Conservation (phyloP, 2,329 filamentous ascomycete genomes). For the Trichoderma atroviride region DNA sequence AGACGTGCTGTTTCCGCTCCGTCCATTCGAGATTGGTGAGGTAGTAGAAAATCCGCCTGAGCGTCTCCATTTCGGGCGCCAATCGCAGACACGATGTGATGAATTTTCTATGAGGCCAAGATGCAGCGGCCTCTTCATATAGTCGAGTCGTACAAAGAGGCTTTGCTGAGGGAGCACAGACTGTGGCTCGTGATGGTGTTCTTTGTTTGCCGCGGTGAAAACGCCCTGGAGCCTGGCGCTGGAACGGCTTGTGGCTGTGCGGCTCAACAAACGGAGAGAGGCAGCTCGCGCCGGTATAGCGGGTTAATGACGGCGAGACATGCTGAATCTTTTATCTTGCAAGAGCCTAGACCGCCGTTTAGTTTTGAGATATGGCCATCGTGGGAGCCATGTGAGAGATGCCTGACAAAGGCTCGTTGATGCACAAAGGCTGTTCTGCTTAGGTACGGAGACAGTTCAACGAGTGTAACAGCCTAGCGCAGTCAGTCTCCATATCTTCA, state of each 20-base stretch:
- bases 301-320: neutral
- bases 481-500: neutral
- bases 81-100: neutral
- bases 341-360: neutral
- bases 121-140: neutral
- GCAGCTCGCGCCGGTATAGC: neutral
- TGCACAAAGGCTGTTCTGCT: neutral
- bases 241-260: neutral
- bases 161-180: neutral
- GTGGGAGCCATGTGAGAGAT: neutral
- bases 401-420: neutral
- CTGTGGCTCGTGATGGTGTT: neutral
- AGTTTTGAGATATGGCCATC: neutral
- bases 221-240: conserved; percentile 17
- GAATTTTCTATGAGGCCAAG: neutral
- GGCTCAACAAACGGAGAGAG: neutral
- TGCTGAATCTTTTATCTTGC: neutral
- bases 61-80: neutral
- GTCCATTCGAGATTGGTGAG: conserved; percentile 7
- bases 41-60: neutral
- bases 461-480: neutral
- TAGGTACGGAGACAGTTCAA: neutral
- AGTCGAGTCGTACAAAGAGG: neutral
- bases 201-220: neutral
- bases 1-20: neutral